phyloP scores from a whole-genome alignment of 192 early-diverging fungal species.

The Coemansia reversa region DNA sequence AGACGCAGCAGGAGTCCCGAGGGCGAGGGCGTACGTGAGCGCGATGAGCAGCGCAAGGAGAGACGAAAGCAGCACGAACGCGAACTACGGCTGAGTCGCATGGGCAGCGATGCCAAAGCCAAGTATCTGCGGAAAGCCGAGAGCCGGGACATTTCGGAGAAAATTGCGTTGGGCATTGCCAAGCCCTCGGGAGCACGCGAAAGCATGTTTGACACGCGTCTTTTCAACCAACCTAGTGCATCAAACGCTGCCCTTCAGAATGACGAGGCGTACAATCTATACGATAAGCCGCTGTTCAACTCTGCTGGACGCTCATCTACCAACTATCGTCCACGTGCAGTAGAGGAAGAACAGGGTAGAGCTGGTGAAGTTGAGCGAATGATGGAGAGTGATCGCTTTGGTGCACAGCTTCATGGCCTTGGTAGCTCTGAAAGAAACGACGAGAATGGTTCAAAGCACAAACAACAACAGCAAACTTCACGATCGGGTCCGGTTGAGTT shows the following conservation, averaged over 20 bases:
- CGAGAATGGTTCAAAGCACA: conserved; percentile 23
- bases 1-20: conserved; percentile 17
- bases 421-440: conserved; percentile 61
- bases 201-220: conserved; percentile 88
- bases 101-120: conserved; percentile 84
- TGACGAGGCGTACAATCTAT: conserved; percentile 90
- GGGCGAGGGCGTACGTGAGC: conserved; percentile 57
- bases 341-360: conserved; percentile 59
- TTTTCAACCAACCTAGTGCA: conserved; percentile 91
- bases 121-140: conserved; percentile 62
- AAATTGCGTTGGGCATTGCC: conserved; percentile 94
- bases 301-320: conserved; percentile 59
- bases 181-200: conserved; percentile 88
- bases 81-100: conserved; percentile 80
- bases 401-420: conserved; percentile 61
- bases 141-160: conserved; percentile 96
- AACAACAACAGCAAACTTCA: conserved; percentile 37
- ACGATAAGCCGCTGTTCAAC: conserved; percentile 94
- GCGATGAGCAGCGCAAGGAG: conserved; percentile 86
- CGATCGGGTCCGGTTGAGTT: conserved; percentile 90
- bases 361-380: conserved; percentile 60
- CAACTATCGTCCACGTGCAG: conserved; percentile 79
- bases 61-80: conserved; percentile 82
- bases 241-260: conserved; percentile 84
- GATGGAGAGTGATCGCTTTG: conserved; percentile 69